These are phyloP conservation scores for Earliella scabrosa DNA, from an alignment of 1,284 basidiomycete species.

Conservation along the genomic window DNA sequence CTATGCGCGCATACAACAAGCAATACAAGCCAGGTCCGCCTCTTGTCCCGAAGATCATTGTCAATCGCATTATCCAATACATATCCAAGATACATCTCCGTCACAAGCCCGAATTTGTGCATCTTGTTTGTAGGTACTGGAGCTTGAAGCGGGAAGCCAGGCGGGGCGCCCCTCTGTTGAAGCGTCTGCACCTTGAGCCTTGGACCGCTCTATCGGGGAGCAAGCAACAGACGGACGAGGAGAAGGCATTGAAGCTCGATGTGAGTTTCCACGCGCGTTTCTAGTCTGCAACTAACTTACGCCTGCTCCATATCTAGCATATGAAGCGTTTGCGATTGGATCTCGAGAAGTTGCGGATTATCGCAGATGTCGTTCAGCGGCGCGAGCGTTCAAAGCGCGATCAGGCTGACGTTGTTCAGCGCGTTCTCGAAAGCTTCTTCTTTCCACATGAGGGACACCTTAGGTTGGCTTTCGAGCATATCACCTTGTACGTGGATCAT, in stretches of 20 bases:
- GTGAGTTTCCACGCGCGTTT: constrained; percentile 43
- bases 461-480: constrained; percentile 69
- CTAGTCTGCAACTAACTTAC: neutral
- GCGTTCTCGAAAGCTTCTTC: constrained; percentile 66
- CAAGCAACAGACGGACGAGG: constrained; percentile 78
- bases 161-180: constrained; percentile 92
- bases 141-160: constrained; percentile 94
- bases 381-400: constrained; percentile 86
- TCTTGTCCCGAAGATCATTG: constrained; percentile 74
- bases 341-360: constrained; percentile 73
- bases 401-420: constrained; percentile 74
- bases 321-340: constrained; percentile 78
- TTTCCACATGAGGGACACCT: constrained; percentile 71
- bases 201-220: constrained; percentile 86
- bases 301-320: constrained; percentile 50
- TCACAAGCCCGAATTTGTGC: constrained; percentile 81
- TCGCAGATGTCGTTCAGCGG: constrained; percentile 78
- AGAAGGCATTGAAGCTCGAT: constrained; percentile 86
- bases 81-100: constrained; percentile 73
- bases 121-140: constrained; percentile 91
- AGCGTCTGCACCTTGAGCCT: constrained; percentile 94
- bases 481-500: constrained; percentile 57
- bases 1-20: constrained; percentile 81
- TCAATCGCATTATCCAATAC: constrained; percentile 81
- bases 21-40: constrained; percentile 81